Base-by-base conservation (phyloP, 768 basidiomycete genomes). In the Albatrellus ellisii region DNA sequence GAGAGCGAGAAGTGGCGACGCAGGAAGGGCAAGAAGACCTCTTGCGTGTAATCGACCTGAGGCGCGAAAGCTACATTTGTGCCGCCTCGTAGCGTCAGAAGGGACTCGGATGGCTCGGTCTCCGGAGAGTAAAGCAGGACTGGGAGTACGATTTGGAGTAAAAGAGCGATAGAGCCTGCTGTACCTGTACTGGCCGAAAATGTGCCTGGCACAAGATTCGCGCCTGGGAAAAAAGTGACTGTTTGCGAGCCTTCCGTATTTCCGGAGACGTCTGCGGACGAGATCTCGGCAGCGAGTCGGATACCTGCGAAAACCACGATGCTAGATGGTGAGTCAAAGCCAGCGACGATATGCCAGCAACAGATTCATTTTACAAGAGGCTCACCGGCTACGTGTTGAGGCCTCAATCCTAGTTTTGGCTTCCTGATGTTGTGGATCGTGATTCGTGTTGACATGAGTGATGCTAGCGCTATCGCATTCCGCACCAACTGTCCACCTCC, bases 401-500 rank as follows among this genome's bases (percentile, higher is more conserved):
- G 73, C 53, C 70, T 80, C 27, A 87, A 61, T 1, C 83, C 84
- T 12, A n/a, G 71, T 72, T 26, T 46, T 66, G 37, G 66, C 36
- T 60, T 60, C 24, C 84, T 73, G 22, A 87, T 73, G 12, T 78
- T 76, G 26, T 68, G 55, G 36, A 86, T 72, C 4, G 62, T 59
- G 21, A 85, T 62, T 1, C 77, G 73, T 43, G 68, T 76, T n/a
- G 60, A 59, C 12, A 84, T 63, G n/a, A 86, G 61, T 7, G 74
- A 70, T n/a, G 84, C 72, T 26, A 85, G 60, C 1, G 79, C 64
- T 26, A 81, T 65, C 0, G 77, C 62, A 49, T 82, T 84, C 36
- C 84, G 73, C 21, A 87, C 60, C 28, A 86, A 70, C 51, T 86
- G 83, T 0, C 84, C 83, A 1, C 84, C 82, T 17, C 70, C 70